Base-by-base conservation (phyloP, 2,329 filamentous ascomycete species). In the Chaetomiaceae sp. region DNA sequence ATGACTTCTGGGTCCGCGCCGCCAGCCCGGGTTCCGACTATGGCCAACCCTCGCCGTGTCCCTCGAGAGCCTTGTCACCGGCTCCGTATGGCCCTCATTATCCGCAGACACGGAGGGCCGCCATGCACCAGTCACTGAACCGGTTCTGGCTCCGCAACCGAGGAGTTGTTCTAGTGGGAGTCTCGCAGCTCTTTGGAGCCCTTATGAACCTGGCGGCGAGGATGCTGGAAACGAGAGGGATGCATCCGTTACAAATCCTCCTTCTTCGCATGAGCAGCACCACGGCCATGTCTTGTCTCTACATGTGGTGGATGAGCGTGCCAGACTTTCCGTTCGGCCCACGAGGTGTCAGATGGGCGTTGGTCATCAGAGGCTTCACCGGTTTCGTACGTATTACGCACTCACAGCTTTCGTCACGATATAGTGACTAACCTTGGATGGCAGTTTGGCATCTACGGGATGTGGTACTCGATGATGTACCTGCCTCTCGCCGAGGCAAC, bases 401-500 rank as follows among this genome's bases (percentile, higher is more conserved):
- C 5, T 30, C 22, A 30, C 15, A 29, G n/a, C 7, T 24, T 8
- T 30, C 27, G 17, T 22, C 27, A 17, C 32, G 18, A 17, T 17
- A 24, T 7, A 34, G 7, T 36, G 83, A 84, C 65, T 14, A 15
- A 37, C 35, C 7, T 27, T 26, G n/a, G 14, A 19, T 10, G 9
- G 26, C 34, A 54, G 53, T 85, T 88, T 61, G 88, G 87, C 10
- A 83, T 94, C 4, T 90, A 83, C 62, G 85, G 85, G 29, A 78
- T 93, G 67, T 94, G 71, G 73, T 74, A 68, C 53, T 74, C 69
- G 10, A 75, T 75, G 47, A 76, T 86, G 60, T 94, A 94, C 58
- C 76, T 95, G 3, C 86, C 88, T 0, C 74, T 95, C 2, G 85
- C 88, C 14, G 89, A 95, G 62, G 88, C 89, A 2, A 93, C 87